A percentile compares a stretch with the other conserved stretches of the same genome.
phyloP scores from a whole-genome alignment of 2,329 filamentous ascomycete genomes.

The Tolypocladium sp. region DNA sequence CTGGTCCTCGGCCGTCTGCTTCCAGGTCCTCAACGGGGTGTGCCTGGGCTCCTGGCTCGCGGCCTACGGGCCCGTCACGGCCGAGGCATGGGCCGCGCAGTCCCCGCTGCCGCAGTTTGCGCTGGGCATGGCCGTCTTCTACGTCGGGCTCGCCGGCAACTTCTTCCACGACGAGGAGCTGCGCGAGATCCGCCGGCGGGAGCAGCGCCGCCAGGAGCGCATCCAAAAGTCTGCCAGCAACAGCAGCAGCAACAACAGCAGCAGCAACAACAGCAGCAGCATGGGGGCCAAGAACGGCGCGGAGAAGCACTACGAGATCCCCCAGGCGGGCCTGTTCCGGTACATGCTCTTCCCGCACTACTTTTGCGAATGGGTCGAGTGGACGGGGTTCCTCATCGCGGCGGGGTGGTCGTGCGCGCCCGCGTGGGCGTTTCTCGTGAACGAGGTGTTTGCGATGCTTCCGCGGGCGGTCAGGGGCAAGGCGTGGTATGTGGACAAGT shows the following conservation, averaged over 20 bases:
- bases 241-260: slow-evolving; percentile 4
- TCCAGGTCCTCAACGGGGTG: slow-evolving; percentile 75
- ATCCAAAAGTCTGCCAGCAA: slow-evolving; percentile 8
- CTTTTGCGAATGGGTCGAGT: slow-evolving; percentile 94
- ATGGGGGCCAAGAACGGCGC: too few relatives aligned
- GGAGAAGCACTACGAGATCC: slow-evolving; percentile 78
- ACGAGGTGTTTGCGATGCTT: slow-evolving; percentile 84
- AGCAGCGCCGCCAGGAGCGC: slow-evolving; percentile 45
- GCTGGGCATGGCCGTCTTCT: slow-evolving; percentile 66
- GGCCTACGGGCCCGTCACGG: slow-evolving; percentile 64
- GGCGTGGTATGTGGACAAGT: slow-evolving; percentile 79
- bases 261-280: slow-evolving; percentile 9
- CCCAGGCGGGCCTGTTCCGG: slow-evolving; percentile 72
- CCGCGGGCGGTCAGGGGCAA: slow-evolving; percentile 74
- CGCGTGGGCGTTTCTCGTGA: slow-evolving; percentile 72
- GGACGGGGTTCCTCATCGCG: slow-evolving; percentile 79
- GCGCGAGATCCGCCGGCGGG: slow-evolving; percentile 69
- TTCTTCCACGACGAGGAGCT: slow-evolving; percentile 86
- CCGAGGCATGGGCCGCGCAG: slow-evolving; percentile 34
- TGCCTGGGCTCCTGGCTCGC: slow-evolving; percentile 73
- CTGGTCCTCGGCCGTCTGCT: slow-evolving; percentile 53
- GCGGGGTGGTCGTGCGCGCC: slow-evolving; percentile 60
- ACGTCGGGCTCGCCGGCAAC: slow-evolving; percentile 67
- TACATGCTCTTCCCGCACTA: slow-evolving; percentile 88
- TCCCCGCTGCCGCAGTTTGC: slow-evolving; percentile 38